phyloP scores from a whole-genome alignment of 2,329 filamentous ascomycete species.

The Clarireedia sp. region DNA sequence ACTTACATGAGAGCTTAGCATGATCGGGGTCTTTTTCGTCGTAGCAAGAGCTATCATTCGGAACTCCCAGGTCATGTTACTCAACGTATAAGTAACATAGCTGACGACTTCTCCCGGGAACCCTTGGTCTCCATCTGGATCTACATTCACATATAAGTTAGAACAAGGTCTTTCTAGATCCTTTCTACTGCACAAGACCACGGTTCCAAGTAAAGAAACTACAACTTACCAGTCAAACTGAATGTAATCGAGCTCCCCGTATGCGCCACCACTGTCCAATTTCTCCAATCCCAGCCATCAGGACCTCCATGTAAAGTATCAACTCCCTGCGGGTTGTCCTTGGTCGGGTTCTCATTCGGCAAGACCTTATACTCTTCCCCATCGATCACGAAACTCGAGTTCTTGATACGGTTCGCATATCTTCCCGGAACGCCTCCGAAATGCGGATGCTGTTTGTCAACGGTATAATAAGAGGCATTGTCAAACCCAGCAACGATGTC shows the following conservation, averaged over 20 bases:
- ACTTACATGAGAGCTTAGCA: slow-evolving; percentile 57
- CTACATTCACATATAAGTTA: background rate
- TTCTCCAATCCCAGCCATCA: slow-evolving; percentile 59
- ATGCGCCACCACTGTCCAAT: slow-evolving; percentile 68
- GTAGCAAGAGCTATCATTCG: slow-evolving; percentile 64
- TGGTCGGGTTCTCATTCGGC: slow-evolving; percentile 55
- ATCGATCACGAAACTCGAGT: slow-evolving; percentile 64
- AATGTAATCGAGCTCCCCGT: slow-evolving; percentile 63
- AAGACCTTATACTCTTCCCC: slow-evolving; percentile 50
- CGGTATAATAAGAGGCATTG: slow-evolving; percentile 62
- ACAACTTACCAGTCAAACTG: slow-evolving; percentile 47
- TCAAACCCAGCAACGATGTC: slow-evolving; percentile 70
- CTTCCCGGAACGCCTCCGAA: slow-evolving; percentile 66
- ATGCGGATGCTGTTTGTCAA: slow-evolving; percentile 60
- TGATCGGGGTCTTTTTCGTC: slow-evolving; percentile 72
- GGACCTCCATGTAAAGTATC: slow-evolving; percentile 64
- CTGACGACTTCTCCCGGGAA: slow-evolving; percentile 72
- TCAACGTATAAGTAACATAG: slow-evolving; percentile 66
- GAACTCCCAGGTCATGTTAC: slow-evolving; percentile 60
- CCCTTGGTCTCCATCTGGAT: slow-evolving; percentile 64
- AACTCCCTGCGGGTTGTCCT: slow-evolving; percentile 42
- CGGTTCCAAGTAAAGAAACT: background rate
- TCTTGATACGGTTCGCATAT: slow-evolving; percentile 76
- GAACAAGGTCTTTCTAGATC: background rate
- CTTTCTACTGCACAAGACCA: background rate